Base-by-base conservation (phyloP, 148 eudicot species). In the Chenopodium suecicum region DNA sequence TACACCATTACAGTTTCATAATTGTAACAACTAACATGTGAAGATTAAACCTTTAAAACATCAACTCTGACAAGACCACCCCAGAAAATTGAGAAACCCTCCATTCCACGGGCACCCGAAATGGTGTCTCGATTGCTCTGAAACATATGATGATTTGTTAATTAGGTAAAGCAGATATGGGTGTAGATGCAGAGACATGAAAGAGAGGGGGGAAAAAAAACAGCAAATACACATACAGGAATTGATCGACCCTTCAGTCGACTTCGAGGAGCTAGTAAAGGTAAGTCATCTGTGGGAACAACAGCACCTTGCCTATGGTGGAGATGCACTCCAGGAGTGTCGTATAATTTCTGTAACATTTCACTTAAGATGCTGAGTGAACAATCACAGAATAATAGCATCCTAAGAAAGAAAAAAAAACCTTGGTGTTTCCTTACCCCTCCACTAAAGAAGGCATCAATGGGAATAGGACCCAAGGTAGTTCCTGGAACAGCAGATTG, bases 401-500 rank as follows among this genome's bases (percentile, higher is more conserved):
- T 46, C 14, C 46, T 27, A 82, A 37, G 27, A 65, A 82, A 37
- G 27, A 65, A 7, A 17, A 17, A 54, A 65, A 3, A 76, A 58
- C 27, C 47, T 19, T 46, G 63, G 58, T 47, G 58, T 63, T 68
- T 34, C 72, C 94, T 85, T 91, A 96, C 99, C 93, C 94, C 99
- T 86, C 99, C 98, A 73, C 94, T 89, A 22, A 91, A 83, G 86
- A 96, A 96, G 47, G 98, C 97, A 83, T 96, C 86, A 74, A 96
- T 96, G 62, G 83, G 90, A 82, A 96, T 96, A 70, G 99, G 97
- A 78, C 99, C 99, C 83, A 96, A 88, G 67, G 99, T 96, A 79
- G 99, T 96, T 78, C 99, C 99, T 31, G 99, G 99, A 86, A 96
- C 99, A 83, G 99, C 95, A 81, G 99, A 96, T 86, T 96, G 99